Percentiles rank a stretch among this genome's conserved stretches.
Evolutionary conservation across 2,329 filamentous ascomycete genomes (phyloP).

Genomic region (Colletotrichum brevisporum): DNA sequence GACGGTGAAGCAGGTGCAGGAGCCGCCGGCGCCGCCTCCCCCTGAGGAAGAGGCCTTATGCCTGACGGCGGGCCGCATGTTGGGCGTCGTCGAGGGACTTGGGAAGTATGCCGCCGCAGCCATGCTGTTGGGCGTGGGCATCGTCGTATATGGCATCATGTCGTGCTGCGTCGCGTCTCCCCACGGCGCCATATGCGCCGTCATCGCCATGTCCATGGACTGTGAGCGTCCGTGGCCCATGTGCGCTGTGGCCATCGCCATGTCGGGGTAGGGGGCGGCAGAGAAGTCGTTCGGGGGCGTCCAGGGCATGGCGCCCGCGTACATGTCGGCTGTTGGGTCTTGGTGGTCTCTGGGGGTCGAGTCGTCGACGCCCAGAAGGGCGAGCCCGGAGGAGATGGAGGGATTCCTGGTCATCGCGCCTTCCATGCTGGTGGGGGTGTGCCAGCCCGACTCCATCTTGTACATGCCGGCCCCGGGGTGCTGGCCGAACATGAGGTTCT

Average conservation of each 20-base stretch:
- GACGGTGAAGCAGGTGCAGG: constrained; percentile 62
- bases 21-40: constrained; percentile 45
- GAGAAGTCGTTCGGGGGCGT: constrained; percentile 54
- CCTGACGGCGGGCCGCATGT: constrained; percentile 48
- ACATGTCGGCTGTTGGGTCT: constrained; percentile 50
- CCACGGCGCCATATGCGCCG: constrained; percentile 48
- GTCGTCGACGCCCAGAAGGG: constrained; percentile 50
- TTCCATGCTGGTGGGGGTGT: constrained; percentile 54
- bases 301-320: constrained; percentile 56
- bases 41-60: constrained; percentile 42
- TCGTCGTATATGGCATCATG: constrained; percentile 50
- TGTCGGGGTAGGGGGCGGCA: constrained; percentile 50
- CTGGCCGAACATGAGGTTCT: constrained; percentile 48
- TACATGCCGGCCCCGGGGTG: constrained; percentile 51
- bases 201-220: constrained; percentile 53
- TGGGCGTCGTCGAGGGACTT: constrained; percentile 56
- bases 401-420: constrained; percentile 51
- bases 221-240: constrained; percentile 50
- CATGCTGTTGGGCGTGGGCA: constrained; percentile 54
- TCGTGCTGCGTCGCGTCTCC: constrained; percentile 48
- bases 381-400: constrained; percentile 52
- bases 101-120: constrained; percentile 54
- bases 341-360: constrained; percentile 38
- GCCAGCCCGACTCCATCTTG: constrained; percentile 55
- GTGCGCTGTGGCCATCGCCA: constrained; percentile 48